Base-by-base conservation (phyloP, 2,329 filamentous ascomycete species). In the Diaporthe citrichinensis region DNA sequence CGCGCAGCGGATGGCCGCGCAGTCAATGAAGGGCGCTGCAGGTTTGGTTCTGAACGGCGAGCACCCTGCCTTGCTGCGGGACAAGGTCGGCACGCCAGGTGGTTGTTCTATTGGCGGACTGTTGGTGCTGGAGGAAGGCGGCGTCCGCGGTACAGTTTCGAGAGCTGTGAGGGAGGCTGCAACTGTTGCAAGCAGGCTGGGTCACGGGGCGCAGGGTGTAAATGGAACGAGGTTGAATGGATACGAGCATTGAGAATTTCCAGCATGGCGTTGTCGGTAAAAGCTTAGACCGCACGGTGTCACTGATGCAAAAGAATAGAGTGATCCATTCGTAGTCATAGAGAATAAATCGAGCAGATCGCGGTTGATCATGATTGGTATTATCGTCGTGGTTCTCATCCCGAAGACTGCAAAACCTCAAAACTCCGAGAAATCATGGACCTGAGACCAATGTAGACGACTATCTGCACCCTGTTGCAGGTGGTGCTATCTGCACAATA, bases 51-150 rank as follows among this genome's bases (percentile, higher is more conserved):
- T 94, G 73, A 88, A 85, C 73, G 93, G 93, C 20, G 93, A 95
- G 82, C 94, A 96, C 82, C 94, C 94, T 1, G 93, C 94, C 23
- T 84, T 95, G 31, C 84, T 96, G 71, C 89, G 92, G 71, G 94
- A 96, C 79, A 94, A 94, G 84, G 92, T 95, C n/a, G 92, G 87
- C 78, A 95, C 93, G 1, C 93, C 94, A 0, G 94, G 93, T 7
- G 94, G 94, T 1, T 95, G 93, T 83, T 95, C 93, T 7, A 95
- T 95, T 77, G 92, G 91, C 2, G 94, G 94, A 0, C 83, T 96
- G 69, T 82, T 95, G 79, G 92, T 93, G 7, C 85, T 96, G 9
- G 94, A 96, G 83, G 94, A 96, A 80, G 93, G 92, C 14, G 86
- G 88, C 12, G 90, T 95, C 10, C 89, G 94, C 78, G 93, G 92